Percentiles rank a stretch among this genome's conserved stretches.
These are phyloP conservation scores for Paxillus rubicundulus DNA, from an alignment of 768 basidiomycete genomes.

Conservation along the genomic window DNA sequence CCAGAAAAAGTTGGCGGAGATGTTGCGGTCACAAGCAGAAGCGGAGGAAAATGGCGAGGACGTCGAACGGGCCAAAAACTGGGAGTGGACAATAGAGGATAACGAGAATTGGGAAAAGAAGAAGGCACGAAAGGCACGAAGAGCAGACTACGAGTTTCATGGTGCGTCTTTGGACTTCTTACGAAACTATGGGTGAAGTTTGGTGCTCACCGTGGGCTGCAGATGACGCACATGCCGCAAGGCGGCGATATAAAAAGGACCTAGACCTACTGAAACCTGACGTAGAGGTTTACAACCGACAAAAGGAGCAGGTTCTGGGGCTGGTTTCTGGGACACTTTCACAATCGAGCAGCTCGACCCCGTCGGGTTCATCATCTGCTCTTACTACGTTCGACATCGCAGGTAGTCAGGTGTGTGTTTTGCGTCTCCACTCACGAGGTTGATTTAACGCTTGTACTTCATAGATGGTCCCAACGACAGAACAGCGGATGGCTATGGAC, in stretches of 20 bases:
- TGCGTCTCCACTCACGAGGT: slow-evolving; percentile 14
- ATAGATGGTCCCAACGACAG: slow-evolving; percentile 51
- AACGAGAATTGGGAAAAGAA: slow-evolving; percentile 97
- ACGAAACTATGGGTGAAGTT: neutral
- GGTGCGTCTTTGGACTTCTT: slow-evolving; percentile 47
- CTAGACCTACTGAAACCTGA: slow-evolving; percentile 87
- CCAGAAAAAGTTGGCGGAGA: slow-evolving; percentile 89
- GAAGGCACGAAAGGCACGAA: slow-evolving; percentile 69
- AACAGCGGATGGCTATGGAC: slow-evolving; percentile 71
- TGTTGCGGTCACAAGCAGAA: slow-evolving; percentile 77
- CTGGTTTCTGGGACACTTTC: slow-evolving; percentile 65
- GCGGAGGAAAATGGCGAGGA: slow-evolving; percentile 85
- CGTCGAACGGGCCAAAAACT: too few relatives aligned
- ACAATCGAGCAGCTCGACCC: slow-evolving; percentile 30
- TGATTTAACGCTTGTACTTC: slow-evolving; percentile 10
- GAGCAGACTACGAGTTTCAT: slow-evolving; percentile 89
- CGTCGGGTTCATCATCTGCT: slow-evolving; percentile 32
- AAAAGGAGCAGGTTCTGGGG: slow-evolving; percentile 80
- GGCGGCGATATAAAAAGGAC: slow-evolving; percentile 90
- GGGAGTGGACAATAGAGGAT: slow-evolving; percentile 89
- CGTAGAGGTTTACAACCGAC: slow-evolving; percentile 74
- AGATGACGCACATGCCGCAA: slow-evolving; percentile 91
- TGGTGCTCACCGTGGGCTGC: slow-evolving; percentile 35
- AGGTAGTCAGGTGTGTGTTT: slow-evolving; percentile 31
- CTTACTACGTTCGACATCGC: slow-evolving; percentile 32